Conservation (phyloP, 306 rosid genomes). For the Acacia acuminata region DNA sequence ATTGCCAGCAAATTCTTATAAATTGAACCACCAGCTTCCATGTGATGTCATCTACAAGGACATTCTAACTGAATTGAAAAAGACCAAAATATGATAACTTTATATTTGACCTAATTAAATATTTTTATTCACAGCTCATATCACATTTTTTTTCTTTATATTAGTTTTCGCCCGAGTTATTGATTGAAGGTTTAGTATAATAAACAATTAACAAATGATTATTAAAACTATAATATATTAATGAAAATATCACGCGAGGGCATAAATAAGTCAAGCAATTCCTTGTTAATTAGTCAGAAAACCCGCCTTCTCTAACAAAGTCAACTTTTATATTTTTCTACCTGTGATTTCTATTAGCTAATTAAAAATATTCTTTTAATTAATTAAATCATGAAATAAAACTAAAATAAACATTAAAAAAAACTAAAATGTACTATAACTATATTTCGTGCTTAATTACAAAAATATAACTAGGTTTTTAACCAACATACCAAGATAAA, state of each 20-base stretch:
- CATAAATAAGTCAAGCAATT: not conserved
- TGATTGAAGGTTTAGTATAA: not conserved
- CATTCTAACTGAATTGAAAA: not conserved
- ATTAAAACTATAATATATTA: not conserved
- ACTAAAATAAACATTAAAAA: no score
- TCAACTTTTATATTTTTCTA: not conserved
- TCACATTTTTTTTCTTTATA: not conserved
- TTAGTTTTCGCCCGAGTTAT: not conserved
- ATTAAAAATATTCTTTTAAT: not conserved
- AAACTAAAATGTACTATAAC: not conserved
- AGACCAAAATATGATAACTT: not conserved
- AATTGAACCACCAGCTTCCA: not conserved
- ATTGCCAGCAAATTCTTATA: not conserved
- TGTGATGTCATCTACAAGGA: not conserved
- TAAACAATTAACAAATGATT: not conserved
- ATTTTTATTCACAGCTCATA: not conserved
- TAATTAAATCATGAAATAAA: not conserved
- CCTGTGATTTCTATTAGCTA: not conserved
- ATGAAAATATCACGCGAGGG: not conserved
- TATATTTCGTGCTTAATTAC: not conserved
- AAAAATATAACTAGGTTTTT: no score
- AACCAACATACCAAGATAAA: not conserved
- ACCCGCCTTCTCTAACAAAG: not conserved
- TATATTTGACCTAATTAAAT: not conserved
- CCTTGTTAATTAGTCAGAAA: not conserved